Base-by-base conservation (phyloP, 371 early-diverging fungal species). In the Rhizopus sp. region DNA sequence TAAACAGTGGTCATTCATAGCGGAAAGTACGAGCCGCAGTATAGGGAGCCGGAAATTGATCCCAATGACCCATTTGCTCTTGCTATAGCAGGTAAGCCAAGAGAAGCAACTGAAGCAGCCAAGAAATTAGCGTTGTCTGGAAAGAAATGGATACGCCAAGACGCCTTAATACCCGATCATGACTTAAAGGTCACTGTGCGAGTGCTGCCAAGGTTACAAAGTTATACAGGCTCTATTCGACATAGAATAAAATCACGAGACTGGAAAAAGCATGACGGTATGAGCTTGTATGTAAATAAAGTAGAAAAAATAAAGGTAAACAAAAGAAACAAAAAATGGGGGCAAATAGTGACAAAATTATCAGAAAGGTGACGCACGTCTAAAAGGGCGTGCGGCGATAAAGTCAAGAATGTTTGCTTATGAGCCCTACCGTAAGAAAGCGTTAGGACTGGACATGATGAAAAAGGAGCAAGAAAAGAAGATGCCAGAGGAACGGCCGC, bases 251-350 rank as follows among this genome's bases (percentile, higher is more conserved):
- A 79, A 53, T 86, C 87, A 50, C 73, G 91, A 17, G 82, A 82
- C 2, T 93, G 92, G 92, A 83, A 83, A 16, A 55, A 69, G 30
- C 93, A 93, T 72, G 89, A 90, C 62, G 93, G 93, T 10, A 82
- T 87, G 53, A 88, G 89, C 52, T 73, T 90, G 15, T 77, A 69
- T 62, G 81, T 93, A n/a, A 86, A 87, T 48, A 68, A 71, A n/a
- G 85, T 88, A 7, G 75, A 77, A 38, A 70, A 74, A 34, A 60
- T 69, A 31, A 64, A 67, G 69, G 71, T 67, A 62, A 53, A 8
- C 35, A 29, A 10, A 47, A 35, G 30, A 38, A 34, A 38, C 13
- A n/a, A 46, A 4, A 41, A n/a, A 13, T 23, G 23, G 23, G 23
- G 23, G 23, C 23, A 23, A 41, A 2, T 13, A 15, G 13, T n/a